Conservation (phyloP, 1,284 basidiomycete genomes). For the Hemileia vastatrix region DNA sequence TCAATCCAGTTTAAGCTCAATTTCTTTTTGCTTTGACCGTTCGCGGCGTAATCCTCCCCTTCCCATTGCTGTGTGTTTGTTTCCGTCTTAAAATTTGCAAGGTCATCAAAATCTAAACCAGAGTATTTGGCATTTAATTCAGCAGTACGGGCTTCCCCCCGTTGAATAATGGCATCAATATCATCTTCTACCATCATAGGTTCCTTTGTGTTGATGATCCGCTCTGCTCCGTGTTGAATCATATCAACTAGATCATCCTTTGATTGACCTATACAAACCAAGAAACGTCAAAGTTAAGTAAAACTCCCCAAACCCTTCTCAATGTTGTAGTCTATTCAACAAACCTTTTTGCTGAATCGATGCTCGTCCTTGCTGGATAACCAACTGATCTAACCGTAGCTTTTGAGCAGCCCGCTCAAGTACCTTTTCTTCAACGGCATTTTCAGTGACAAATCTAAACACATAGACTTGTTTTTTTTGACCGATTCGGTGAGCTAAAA, state of each 20-base stretch:
- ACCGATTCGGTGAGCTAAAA: conserved; percentile 79
- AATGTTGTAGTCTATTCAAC: conserved; percentile 2
- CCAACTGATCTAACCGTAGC: conserved; percentile 85
- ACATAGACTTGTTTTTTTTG: conserved; percentile 99
- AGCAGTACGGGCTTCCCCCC: conserved; percentile 81
- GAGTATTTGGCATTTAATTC: conserved; percentile 90
- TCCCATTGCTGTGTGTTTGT: conserved; percentile 67
- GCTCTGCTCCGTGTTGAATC: conserved; percentile 96
- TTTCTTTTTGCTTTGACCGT: conserved; percentile 53
- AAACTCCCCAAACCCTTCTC: conserved; percentile 8
- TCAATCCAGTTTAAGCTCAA: conserved; percentile 75
- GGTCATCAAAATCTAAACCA: conserved; percentile 80
- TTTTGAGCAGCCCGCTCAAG: conserved; percentile 94
- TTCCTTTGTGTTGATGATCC: conserved; percentile 69
- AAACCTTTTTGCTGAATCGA: conserved; percentile 47
- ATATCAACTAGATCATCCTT: conserved; percentile 97
- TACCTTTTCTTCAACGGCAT: conserved; percentile 94
- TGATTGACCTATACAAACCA: conserved; percentile 52
- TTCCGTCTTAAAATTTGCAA: conserved; percentile 94
- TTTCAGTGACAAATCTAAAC: conserved; percentile 92
- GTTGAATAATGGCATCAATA: conserved; percentile 84
- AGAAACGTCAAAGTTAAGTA: no score
- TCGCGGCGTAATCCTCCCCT: conserved; percentile 71
- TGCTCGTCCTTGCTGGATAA: conserved; percentile 87
- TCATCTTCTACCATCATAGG: conserved; percentile 74